Percentiles rank a stretch among this genome's conserved stretches.
Conservation (phyloP, 495 filamentous ascomycete genomes). For the Hypoxylon trugodes region DNA sequence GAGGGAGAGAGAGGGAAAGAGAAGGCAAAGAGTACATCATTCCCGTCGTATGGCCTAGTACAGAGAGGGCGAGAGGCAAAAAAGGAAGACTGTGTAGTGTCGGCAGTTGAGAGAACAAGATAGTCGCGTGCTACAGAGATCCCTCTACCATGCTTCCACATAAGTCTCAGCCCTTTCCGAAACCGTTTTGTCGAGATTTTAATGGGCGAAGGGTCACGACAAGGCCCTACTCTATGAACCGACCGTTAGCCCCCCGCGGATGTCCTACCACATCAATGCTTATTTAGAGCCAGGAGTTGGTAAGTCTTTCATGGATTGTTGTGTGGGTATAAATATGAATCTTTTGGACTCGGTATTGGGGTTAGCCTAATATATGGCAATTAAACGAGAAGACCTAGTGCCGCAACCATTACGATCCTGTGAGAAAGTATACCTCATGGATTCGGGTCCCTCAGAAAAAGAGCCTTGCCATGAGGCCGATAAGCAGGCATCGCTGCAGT, state of each 20-base stretch:
- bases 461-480: neutral
- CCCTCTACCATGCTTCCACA: slow-evolving; percentile 29
- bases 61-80: slow-evolving; percentile 37
- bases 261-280: neutral
- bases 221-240: slow-evolving; percentile 6
- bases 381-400: slow-evolving; percentile 12
- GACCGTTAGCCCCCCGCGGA: slow-evolving; percentile 9
- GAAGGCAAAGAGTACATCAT: slow-evolving; percentile 20
- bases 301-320: slow-evolving; percentile 19
- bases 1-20: slow-evolving; percentile 13
- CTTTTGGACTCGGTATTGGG: slow-evolving; percentile 12
- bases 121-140: slow-evolving; percentile 43
- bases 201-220: slow-evolving; percentile 21
- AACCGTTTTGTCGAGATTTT: slow-evolving; percentile 36
- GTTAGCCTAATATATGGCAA: slow-evolving; percentile 12
- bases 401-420: too few species aligned
- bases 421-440: slow-evolving; percentile 23
- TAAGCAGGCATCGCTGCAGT: neutral
- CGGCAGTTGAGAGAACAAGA: slow-evolving; percentile 37
- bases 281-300: slow-evolving; percentile 8
- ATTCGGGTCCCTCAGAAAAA: slow-evolving; percentile 11
- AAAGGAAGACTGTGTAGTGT: slow-evolving; percentile 38
- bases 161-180: slow-evolving; percentile 41
- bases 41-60: slow-evolving; percentile 35
- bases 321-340: slow-evolving; percentile 30